Evolutionary conservation across 208 protist genomes (phyloP).

Genomic region (Acanthamoeba divionensis): DNA sequence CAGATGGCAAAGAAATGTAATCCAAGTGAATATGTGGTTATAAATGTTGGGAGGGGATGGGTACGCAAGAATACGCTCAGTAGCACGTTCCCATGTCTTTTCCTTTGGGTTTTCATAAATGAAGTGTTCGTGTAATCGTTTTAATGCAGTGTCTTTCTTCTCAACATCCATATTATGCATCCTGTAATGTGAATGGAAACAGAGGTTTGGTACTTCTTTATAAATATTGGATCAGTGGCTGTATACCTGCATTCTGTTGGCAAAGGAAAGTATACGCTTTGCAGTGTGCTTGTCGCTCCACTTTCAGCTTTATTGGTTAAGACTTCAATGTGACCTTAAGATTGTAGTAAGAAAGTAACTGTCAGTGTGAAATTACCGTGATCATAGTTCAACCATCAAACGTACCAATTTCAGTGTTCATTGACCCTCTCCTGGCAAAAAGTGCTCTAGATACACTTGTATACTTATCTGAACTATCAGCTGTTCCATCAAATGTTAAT

Average conservation of each 20-base stretch:
- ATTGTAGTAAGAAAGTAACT: no score
- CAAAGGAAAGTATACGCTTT: conserved; percentile 53
- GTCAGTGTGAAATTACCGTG: no score
- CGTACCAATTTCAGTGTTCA: no score
- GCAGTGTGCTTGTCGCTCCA: background rate
- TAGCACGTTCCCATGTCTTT: conserved; percentile 28
- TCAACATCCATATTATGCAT: background rate
- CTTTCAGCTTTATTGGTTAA: conserved; percentile 14
- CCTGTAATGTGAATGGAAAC: no score
- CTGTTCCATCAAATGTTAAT: no score
- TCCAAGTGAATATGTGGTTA: background rate
- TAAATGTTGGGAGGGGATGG: background rate
- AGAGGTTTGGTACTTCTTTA: no score
- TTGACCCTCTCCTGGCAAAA: no score
- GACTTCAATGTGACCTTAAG: conserved; percentile 41
- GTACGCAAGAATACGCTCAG: conserved; percentile 34
- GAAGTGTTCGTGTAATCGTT: background rate
- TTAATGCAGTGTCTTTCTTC: background rate
- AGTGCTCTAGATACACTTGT: no score
- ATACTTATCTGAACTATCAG: no score
- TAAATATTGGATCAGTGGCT: no score
- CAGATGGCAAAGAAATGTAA: background rate
- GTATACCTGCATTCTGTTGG: background rate
- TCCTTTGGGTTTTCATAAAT: background rate
- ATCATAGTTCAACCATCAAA: no score